phyloP scores from a whole-genome alignment of 2,329 filamentous ascomycete genomes.

The Talaromyces sp. region DNA sequence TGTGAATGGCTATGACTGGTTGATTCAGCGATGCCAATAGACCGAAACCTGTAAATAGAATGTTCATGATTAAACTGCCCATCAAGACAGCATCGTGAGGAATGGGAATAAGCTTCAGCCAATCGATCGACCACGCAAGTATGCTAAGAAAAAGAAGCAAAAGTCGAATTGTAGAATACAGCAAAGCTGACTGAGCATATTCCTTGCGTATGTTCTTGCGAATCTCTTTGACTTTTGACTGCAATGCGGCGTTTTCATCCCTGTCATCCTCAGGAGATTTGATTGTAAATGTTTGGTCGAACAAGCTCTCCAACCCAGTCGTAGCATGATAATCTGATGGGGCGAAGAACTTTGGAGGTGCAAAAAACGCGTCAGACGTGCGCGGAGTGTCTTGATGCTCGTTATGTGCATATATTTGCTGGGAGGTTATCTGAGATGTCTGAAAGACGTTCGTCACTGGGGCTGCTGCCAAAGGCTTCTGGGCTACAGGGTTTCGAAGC shows the following conservation, averaged over 20 bases:
- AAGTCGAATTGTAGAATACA: slow-evolving; percentile 6
- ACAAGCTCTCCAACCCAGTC: slow-evolving; percentile 47
- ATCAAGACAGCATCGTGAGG: slow-evolving; percentile 14
- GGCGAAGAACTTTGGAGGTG: slow-evolving; percentile 47
- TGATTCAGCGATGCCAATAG: slow-evolving; percentile 13
- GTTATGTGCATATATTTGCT: slow-evolving; percentile 9
- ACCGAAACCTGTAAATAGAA: slow-evolving; percentile 15
- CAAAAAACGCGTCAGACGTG: slow-evolving; percentile 34
- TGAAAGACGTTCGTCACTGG: slow-evolving; percentile 39
- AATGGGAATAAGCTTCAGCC: slow-evolving; percentile 2
- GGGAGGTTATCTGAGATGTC: slow-evolving; percentile 27
- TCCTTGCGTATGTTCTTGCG: background rate
- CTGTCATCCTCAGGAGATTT: slow-evolving; percentile 29
- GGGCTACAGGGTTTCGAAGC: slow-evolving; percentile 32
- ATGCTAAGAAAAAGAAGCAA: slow-evolving; percentile 5
- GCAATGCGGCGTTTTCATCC: slow-evolving; percentile 21
- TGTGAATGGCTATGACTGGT: background rate
- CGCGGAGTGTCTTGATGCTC: background rate
- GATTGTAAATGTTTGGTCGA: slow-evolving; percentile 44
- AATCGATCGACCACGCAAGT: slow-evolving; percentile 14
- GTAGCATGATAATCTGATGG: slow-evolving; percentile 38
- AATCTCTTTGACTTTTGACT: background rate
- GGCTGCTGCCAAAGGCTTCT: slow-evolving; percentile 35
- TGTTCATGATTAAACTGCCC: slow-evolving; percentile 6
- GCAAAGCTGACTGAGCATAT: background rate